phyloP scores from a whole-genome alignment of 2,329 filamentous ascomycete species.

The Hypoxylon sp. region DNA sequence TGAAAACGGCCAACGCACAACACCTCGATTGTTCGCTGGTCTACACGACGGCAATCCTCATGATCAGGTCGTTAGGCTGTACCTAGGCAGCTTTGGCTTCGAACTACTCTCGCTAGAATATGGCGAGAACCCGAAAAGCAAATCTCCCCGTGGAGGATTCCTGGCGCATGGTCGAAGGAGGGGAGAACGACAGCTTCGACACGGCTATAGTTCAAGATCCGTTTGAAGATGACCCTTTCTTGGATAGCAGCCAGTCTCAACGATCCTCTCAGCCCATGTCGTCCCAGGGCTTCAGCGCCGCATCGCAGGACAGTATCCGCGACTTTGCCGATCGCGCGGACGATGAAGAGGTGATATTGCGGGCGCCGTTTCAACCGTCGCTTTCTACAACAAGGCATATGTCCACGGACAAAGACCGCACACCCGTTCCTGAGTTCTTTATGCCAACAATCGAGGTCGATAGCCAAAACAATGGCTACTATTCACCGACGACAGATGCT shows the following conservation, averaged over 20 bases:
- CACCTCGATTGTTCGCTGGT: background rate
- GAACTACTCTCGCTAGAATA: constrained; percentile 13
- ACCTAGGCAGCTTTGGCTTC: background rate
- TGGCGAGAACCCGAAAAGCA: constrained; percentile 37
- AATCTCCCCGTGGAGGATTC: constrained; percentile 59
- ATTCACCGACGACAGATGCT: constrained; percentile 47
- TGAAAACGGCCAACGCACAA: background rate
- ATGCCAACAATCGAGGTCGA: constrained; percentile 60
- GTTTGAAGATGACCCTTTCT: constrained; percentile 51
- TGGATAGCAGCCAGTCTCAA: constrained; percentile 58
- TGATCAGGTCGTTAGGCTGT: constrained; percentile 9
- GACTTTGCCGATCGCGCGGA: constrained; percentile 62
- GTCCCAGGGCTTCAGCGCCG: constrained; percentile 51
- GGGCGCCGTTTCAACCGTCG: constrained; percentile 64
- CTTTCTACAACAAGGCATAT: constrained; percentile 46
- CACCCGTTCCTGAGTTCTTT: constrained; percentile 60
- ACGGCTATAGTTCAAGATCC: constrained; percentile 60
- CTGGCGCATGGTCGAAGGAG: constrained; percentile 67
- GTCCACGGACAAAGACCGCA: constrained; percentile 46
- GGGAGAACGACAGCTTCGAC: constrained; percentile 67
- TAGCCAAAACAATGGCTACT: constrained; percentile 48
- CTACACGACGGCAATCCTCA: background rate
- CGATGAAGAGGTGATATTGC: constrained; percentile 63
- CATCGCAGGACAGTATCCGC: constrained; percentile 65
- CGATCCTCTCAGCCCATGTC: constrained; percentile 56